These are phyloP conservation scores for Hysterangium stoloniferum DNA, from an alignment of 768 basidiomycete species.

Conservation along the genomic window DNA sequence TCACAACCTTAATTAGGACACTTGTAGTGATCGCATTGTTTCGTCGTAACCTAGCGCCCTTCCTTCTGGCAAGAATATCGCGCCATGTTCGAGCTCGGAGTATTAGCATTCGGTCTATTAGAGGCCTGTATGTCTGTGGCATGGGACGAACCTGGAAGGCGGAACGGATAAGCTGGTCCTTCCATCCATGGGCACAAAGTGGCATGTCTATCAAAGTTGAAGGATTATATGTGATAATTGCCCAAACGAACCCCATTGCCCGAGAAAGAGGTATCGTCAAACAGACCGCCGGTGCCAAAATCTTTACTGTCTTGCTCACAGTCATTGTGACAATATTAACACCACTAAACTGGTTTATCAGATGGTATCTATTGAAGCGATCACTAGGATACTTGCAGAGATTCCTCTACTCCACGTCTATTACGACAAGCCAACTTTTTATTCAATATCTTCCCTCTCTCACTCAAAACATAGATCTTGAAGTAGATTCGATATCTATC, in stretches of 20 bases:
- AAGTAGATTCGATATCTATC: slow-evolving; percentile 48
- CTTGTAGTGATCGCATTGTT: slow-evolving; percentile 34
- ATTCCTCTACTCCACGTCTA: not conserved
- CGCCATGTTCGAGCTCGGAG: slow-evolving; percentile 56
- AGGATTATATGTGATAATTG: slow-evolving; percentile 49
- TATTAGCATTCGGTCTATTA: slow-evolving; percentile 69
- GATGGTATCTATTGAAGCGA: not conserved
- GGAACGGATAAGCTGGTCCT: slow-evolving; percentile 60
- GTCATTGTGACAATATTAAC: not conserved
- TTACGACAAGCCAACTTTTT: slow-evolving; percentile 35
- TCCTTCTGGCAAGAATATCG: slow-evolving; percentile 51
- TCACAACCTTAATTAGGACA: slow-evolving; percentile 7
- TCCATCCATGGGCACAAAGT: slow-evolving; percentile 41
- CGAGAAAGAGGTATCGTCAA: not conserved
- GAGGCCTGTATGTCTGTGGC: slow-evolving; percentile 61
- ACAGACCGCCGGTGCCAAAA: not conserved
- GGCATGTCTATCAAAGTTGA: slow-evolving; percentile 59
- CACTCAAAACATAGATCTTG: slow-evolving; percentile 60
- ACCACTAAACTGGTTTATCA: not conserved
- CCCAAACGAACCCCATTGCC: not conserved
- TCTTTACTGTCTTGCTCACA: too few relatives aligned
- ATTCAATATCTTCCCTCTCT: slow-evolving; percentile 64
- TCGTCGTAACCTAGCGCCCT: slow-evolving; percentile 61
- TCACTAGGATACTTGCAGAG: not conserved
- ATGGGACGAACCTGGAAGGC: slow-evolving; percentile 48